Percentiles rank a stretch among this genome's conserved stretches.
Evolutionary conservation across 305 asterid species (phyloP).

Genomic region (Fraxinus nigra): DNA sequence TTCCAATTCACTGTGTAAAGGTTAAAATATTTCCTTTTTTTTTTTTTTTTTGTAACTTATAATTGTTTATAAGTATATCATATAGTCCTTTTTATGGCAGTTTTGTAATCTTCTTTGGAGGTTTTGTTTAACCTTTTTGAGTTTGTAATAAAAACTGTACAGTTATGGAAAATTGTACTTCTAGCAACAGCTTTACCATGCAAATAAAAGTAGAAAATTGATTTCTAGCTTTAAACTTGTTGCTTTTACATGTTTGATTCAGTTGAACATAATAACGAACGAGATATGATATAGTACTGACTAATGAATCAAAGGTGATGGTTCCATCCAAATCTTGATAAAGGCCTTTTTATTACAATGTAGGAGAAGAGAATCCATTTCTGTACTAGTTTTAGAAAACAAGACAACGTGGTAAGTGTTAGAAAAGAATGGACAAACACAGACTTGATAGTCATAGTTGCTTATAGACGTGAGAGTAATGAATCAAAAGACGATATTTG

Average conservation of each 20-base stretch:
- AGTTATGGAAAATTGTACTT: background rate
- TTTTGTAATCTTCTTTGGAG: background rate
- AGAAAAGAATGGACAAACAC: background rate
- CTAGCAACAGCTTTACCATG: background rate
- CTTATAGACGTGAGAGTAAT: background rate
- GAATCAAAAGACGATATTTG: background rate
- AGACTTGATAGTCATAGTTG: background rate
- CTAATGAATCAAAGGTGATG: background rate
- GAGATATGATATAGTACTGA: background rate
- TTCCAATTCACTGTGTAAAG: background rate
- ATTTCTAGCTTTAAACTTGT: background rate
- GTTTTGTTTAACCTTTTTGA: background rate
- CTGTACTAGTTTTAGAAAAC: background rate
- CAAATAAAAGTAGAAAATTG: background rate
- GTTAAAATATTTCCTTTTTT: no score
- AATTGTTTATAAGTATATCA: background rate
- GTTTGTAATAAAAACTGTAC: background rate
- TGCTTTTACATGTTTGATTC: background rate
- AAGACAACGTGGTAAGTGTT: background rate
- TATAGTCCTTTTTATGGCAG: background rate
- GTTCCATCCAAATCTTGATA: background rate
- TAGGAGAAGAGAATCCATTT: background rate
- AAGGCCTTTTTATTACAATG: background rate
- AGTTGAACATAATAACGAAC: background rate
- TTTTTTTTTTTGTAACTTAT: background rate